Percentiles rank a stretch among this genome's conserved stretches.
Conservation (phyloP, 2,329 filamentous ascomycete species). For the Colletotrichum ledebouriae region DNA sequence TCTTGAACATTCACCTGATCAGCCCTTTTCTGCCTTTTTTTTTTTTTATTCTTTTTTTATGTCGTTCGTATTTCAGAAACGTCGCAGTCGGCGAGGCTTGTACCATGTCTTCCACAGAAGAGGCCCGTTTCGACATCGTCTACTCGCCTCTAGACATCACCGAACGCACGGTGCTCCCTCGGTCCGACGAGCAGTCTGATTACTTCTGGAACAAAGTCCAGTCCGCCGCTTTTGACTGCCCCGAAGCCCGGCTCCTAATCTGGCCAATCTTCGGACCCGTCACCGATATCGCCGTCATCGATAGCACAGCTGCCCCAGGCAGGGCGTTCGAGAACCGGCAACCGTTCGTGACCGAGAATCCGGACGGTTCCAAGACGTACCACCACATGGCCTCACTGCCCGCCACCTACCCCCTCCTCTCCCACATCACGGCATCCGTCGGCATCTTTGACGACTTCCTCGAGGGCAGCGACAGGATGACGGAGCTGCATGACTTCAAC, state of each 20-base stretch:
- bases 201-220: slow-evolving; percentile 14
- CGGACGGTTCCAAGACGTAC: slow-evolving; percentile 3
- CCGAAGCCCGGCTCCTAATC: slow-evolving; percentile 15
- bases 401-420: slow-evolving; percentile 17
- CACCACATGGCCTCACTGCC: slow-evolving; percentile 8
- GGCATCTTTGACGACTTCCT: slow-evolving; percentile 11
- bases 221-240: not conserved
- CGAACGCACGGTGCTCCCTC: slow-evolving; percentile 14
- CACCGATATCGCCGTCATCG: slow-evolving; percentile 9
- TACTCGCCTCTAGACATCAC: slow-evolving; percentile 10
- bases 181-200: not conserved
- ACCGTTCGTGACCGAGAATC: slow-evolving; percentile 9
- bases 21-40: no score
- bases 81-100: not conserved
- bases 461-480: not conserved
- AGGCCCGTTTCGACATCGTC: not conserved
- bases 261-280: slow-evolving; percentile 14
- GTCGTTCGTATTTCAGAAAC: not conserved
- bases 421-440: not conserved
- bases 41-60: no score
- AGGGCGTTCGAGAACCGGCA: slow-evolving; percentile 8
- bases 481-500: slow-evolving; percentile 1
- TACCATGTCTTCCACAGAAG: not conserved
- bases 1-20: no score
- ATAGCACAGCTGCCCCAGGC: slow-evolving; percentile 2